phyloP scores from a whole-genome alignment of 768 basidiomycete genomes.

The Suillus placidus region DNA sequence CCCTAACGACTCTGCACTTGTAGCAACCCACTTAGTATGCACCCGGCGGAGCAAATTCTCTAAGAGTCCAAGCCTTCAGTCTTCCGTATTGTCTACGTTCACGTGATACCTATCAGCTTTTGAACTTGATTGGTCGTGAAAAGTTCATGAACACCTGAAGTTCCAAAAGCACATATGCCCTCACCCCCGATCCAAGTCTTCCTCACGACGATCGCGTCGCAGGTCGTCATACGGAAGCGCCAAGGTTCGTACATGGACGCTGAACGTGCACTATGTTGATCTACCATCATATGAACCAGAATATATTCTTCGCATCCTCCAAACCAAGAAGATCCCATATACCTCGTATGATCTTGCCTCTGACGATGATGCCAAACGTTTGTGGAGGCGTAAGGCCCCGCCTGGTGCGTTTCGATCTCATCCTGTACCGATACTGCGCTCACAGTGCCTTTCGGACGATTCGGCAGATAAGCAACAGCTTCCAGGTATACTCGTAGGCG shows the following conservation, averaged over 20 bases:
- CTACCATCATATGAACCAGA: conserved; percentile 45
- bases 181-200: conserved; percentile 83
- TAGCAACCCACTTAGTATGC: neutral
- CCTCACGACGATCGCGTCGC: conserved; percentile 87
- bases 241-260: conserved; percentile 55
- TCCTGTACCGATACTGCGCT: conserved; percentile 1
- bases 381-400: conserved; percentile 85
- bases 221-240: conserved; percentile 73
- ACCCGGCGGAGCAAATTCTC: neutral
- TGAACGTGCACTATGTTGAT: conserved; percentile 3
- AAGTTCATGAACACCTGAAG: neutral
- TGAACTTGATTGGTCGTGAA: neutral
- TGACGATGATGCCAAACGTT: conserved; percentile 74
- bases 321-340: conserved; percentile 84
- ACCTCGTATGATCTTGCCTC: conserved; percentile 84
- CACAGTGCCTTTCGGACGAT: conserved; percentile 11
- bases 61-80: neutral
- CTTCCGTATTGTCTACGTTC: neutral
- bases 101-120: neutral
- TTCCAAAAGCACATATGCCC: conserved; percentile 47
- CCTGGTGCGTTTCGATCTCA: conserved; percentile 42
- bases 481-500: conserved; percentile 82
- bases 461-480: conserved; percentile 76
- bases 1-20: neutral
- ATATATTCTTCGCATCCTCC: conserved; percentile 78